phyloP scores from a whole-genome alignment of 23 red algal species.

The Pyropia haitanensis region DNA sequence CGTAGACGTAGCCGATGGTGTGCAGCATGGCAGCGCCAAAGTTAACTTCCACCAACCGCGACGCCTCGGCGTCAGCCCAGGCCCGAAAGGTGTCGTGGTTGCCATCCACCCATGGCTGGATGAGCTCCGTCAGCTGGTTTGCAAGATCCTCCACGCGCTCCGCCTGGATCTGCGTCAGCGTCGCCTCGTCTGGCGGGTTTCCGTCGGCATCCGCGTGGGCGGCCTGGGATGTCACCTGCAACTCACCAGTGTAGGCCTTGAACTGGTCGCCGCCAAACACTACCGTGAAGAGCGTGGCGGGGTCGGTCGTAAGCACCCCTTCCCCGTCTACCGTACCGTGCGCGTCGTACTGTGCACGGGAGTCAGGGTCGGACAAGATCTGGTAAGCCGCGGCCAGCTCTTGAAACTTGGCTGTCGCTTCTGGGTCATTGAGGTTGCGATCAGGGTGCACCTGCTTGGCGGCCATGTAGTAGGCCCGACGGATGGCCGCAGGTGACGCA shows the following conservation, averaged over 20 bases:
- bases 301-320: slow-evolving; percentile 44
- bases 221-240: slow-evolving; percentile 30
- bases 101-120: slow-evolving; percentile 62
- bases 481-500: slow-evolving; percentile 69
- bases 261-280: slow-evolving; percentile 66
- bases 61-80: slow-evolving; percentile 21
- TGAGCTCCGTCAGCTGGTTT: slow-evolving; percentile 28
- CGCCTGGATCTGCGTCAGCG: slow-evolving; percentile 22
- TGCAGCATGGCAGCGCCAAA: slow-evolving; percentile 38
- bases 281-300: slow-evolving; percentile 54
- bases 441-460: slow-evolving; percentile 74
- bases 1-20: slow-evolving; percentile 48
- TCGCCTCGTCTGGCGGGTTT: slow-evolving; percentile 25
- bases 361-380: slow-evolving; percentile 37
- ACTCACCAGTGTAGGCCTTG: slow-evolving; percentile 42
- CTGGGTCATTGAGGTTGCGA: slow-evolving; percentile 34
- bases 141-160: slow-evolving; percentile 38
- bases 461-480: slow-evolving; percentile 65
- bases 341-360: slow-evolving; percentile 47
- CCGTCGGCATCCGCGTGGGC: slow-evolving; percentile 37
- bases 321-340: slow-evolving; percentile 48
- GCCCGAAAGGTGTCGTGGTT: slow-evolving; percentile 47
- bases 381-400: slow-evolving; percentile 73
- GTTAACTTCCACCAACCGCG: slow-evolving; percentile 22
- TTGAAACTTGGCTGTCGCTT: slow-evolving; percentile 78